Evolutionary conservation across 164 flowering plant genomes (phyloP), one percentile per base, ranked within the genome.

Genomic region (Warburgia ugandensis): DNA sequence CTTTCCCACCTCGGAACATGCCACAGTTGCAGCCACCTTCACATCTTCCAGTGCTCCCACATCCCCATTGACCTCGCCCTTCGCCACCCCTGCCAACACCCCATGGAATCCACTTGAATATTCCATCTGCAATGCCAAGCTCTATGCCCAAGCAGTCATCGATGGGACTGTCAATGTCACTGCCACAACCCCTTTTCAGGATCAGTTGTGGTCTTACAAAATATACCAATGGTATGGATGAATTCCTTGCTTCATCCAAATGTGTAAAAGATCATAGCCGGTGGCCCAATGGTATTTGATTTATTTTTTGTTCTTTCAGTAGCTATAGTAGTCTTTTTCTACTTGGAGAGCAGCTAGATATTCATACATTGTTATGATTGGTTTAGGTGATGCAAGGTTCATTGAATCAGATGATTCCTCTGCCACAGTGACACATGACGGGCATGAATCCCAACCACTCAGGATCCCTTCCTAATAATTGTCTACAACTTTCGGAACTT

Each of bases 371-470:
- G 17, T 16, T 25, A 10, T 58, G 42, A 14, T 26, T 61, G 39
- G 27, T 72, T 29, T 46, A 83, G 89, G 94, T 79, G 19, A 73
- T 90, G 78, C 96, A 87, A 69, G 80, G 81, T 53, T 35, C 72
- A 6, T 68, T 74, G 66, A 84, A 74, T 73, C 94, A 76, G 65
- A 82, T 81, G 87, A 73, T 31, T 39, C 81, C 89, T 52, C 83
- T 77, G 70, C 81, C 69, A 20, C 98, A 85, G 56, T 81, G 79
- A 35, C 95, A 77, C 69, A 73, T 71, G 59, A 78, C 81, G 81
- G 83, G 86, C 57, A 58, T 86, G 77, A 86, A 81, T 63, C 84
- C 76, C 1, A 79, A 82, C 83, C 91, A 77, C 57, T 61, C 90
- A 19, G 83, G 85, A 61, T 58, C 81, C 21, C 37, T 75, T 16